These are phyloP conservation scores for Cutaneotrichosporon dermatis DNA, from an alignment of 1,284 basidiomycete genomes.

Conservation along the genomic window DNA sequence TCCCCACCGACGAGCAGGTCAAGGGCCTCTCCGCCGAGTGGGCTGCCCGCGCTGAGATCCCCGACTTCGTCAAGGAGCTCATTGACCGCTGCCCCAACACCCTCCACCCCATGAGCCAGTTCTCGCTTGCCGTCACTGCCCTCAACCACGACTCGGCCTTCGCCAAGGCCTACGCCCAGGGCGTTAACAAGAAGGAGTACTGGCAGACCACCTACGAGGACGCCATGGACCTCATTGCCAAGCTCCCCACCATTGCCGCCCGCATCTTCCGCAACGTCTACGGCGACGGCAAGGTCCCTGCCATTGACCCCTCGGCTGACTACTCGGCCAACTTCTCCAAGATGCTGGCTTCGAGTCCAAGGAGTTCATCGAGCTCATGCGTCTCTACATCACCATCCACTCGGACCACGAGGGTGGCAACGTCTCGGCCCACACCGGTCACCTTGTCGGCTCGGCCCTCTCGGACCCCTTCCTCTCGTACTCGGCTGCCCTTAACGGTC, in stretches of 20 bases:
- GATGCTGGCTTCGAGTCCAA: slow-evolving; percentile 88
- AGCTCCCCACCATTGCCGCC: slow-evolving; percentile 93
- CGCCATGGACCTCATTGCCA: slow-evolving; percentile 96
- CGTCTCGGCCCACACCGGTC: slow-evolving; percentile 93
- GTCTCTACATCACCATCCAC: slow-evolving; percentile 97
- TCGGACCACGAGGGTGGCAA: slow-evolving; percentile 98
- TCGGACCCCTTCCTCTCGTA: slow-evolving; percentile 98
- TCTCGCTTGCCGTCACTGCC: slow-evolving; percentile 83
- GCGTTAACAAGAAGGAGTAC: slow-evolving; percentile 93
- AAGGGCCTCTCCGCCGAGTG: slow-evolving; percentile 79
- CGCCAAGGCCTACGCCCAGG: slow-evolving; percentile 88
- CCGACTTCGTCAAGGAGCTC: slow-evolving; percentile 87
- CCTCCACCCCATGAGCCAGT: slow-evolving; percentile 95
- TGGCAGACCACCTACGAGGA: slow-evolving; percentile 96
- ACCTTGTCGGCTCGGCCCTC: slow-evolving; percentile 94
- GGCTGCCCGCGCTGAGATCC: slow-evolving; percentile 82
- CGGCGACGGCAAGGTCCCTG: slow-evolving; percentile 75
- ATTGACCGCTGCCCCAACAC: slow-evolving; percentile 89
- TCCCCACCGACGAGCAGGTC: slow-evolving; percentile 84
- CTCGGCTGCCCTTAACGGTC: slow-evolving; percentile 87
- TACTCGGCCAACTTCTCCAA: slow-evolving; percentile 90
- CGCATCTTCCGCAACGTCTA: slow-evolving; percentile 96
- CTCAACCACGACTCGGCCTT: slow-evolving; percentile 98
- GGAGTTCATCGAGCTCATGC: slow-evolving; percentile 88
- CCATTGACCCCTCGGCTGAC: slow-evolving; percentile 83